Base-by-base conservation (phyloP, 108 stramenopile genomes). In the Cyclotella cryptica region DNA sequence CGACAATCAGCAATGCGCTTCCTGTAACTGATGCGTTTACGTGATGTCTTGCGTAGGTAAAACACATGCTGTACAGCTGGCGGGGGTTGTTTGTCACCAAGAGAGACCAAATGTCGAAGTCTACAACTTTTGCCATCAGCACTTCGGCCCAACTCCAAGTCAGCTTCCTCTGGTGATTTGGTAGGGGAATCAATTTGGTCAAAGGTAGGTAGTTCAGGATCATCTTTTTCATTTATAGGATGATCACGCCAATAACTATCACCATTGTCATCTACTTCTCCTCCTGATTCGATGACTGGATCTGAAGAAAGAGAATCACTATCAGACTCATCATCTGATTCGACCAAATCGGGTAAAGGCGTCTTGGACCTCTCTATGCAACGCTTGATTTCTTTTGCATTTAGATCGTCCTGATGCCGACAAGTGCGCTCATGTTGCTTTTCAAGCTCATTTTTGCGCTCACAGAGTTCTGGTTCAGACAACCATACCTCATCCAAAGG, bases 401-500 rank as follows among this genome's bases (percentile, higher is more conserved):
- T n/a, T 8, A 54, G 11, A 8, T 12, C 53, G n/a, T 21, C n/a
- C 15, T 21, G 11, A 19, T 8, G 8, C 15, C n/a, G n/a, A n/a
- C 8, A 10, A 54, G 53, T 54, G 21, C 11, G 8, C 15, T 17
- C n/a, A 12, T 21, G 53, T 54, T 54, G 53, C 8, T 21, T 10
- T 19, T 54, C 53, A 54, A 54, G 53, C 11, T 19, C 8, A n/a
- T 12, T 8, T 8, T 19, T 54, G 21, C 53, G n/a, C 11, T 54
- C 53, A 21, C 21, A n/a, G 21, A 24, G 58, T 9, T 46, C 71
- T n/a, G 40, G 17, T 24, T 72, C 60, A 30, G 40, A 14, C 19
- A 72, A 52, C 71, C 71, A 62, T 0, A 72, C 71, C 10, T 72
- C 60, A 30, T 72, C 35, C 30, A 72, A 40, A 28, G 60, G 71